phyloP scores from a whole-genome alignment of 2,329 filamentous ascomycete species.

The Scorias spongiosa region DNA sequence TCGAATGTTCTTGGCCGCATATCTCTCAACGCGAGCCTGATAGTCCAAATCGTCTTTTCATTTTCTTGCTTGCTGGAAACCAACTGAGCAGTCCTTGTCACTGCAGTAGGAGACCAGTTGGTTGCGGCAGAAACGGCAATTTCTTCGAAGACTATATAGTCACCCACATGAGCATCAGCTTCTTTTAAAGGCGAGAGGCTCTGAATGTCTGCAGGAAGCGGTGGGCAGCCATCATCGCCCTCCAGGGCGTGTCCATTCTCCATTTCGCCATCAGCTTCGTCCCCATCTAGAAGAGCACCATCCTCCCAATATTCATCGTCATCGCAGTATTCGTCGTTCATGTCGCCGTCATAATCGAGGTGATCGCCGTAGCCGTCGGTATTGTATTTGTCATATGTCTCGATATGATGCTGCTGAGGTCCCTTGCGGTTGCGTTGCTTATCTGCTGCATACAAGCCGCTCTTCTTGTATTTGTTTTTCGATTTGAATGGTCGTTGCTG shows the following conservation, averaged over 20 bases:
- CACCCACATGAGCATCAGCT: conserved; percentile 38
- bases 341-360: conserved; percentile 30
- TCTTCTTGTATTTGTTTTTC: conserved; percentile 20
- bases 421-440: conserved; percentile 39
- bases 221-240: conserved; percentile 43
- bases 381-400: conserved; percentile 24
- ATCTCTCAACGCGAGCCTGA: conserved; percentile 57
- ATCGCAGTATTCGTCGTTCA: conserved; percentile 6
- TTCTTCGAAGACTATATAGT: conserved; percentile 55
- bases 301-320: conserved; percentile 15
- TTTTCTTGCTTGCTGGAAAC: conserved; percentile 39
- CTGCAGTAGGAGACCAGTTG: conserved; percentile 50
- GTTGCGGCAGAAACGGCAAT: conserved; percentile 45
- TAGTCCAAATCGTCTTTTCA: conserved; percentile 18
- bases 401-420: conserved; percentile 26
- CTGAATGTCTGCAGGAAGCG: conserved; percentile 42
- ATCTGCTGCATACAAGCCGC: conserved; percentile 27
- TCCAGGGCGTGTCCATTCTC: conserved; percentile 15
- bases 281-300: conserved; percentile 11
- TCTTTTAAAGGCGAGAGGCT: conserved; percentile 36
- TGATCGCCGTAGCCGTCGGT: conserved; percentile 16
- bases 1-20: conserved; percentile 46
- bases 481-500: conserved; percentile 38
- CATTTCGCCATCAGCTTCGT: conserved; percentile 9
- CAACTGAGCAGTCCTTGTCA: conserved; percentile 47